Conservation (phyloP, 257 asterid species). For the Prunella vulgaris region DNA sequence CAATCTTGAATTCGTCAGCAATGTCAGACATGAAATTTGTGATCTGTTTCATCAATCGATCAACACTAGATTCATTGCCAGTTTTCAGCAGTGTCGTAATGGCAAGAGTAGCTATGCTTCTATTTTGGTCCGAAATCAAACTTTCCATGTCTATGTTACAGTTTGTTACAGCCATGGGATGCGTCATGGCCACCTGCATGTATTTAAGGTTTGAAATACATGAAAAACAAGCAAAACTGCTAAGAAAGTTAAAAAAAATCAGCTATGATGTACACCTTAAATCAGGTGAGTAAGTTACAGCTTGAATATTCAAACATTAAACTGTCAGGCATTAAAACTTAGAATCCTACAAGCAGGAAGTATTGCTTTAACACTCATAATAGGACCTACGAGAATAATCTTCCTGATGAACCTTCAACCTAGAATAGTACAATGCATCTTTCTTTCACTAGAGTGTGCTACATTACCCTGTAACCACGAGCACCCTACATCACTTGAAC, state of each 20-base stretch:
- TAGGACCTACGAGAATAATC: background rate
- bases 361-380: background rate
- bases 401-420: background rate
- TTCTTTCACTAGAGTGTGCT: too few relatives aligned
- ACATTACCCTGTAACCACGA: background rate
- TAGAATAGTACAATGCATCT: background rate
- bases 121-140: slow-evolving; percentile 87
- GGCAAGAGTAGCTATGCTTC: slow-evolving; percentile 39
- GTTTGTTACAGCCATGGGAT: slow-evolving; percentile 89
- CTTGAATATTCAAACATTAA: background rate
- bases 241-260: background rate
- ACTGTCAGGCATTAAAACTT: background rate
- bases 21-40: slow-evolving; percentile 95
- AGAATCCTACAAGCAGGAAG: slow-evolving; percentile 1
- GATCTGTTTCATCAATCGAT: slow-evolving; percentile 91
- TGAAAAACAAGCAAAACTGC: slow-evolving; percentile 6
- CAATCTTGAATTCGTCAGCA: slow-evolving; percentile 96
- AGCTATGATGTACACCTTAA: background rate
- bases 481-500: background rate
- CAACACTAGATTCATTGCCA: slow-evolving; percentile 91
- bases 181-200: slow-evolving; percentile 92
- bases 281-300: slow-evolving; percentile 2
- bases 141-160: slow-evolving; percentile 97
- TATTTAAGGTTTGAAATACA: slow-evolving; percentile 14
- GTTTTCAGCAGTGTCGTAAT: slow-evolving; percentile 92